Base-by-base conservation (phyloP, 352 stramenopile genomes). In the Globisporangium acanthophoron region DNA sequence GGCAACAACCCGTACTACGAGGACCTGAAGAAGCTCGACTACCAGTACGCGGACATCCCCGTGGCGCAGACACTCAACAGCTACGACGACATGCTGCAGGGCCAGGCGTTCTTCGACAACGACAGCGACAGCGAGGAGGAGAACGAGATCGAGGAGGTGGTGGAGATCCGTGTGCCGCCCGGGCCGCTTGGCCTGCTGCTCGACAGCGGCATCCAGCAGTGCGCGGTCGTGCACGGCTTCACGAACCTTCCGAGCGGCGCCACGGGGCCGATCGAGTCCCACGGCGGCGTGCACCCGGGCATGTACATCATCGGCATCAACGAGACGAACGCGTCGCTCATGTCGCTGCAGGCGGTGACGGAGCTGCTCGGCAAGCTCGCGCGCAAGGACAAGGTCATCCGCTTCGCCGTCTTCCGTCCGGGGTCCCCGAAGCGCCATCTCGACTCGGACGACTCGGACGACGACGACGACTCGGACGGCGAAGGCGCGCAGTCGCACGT, bases 271-370 rank as follows among this genome's bases (percentile, higher is more conserved):
- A 89, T 93, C 52, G 76, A 93, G 52, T 54, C 52, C 3, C 70
- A 82, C 48, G 83, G 83, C 24, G 66, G 80, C 45, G 83, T 93
- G 46, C 69, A 84, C 8, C 73, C 78, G 13, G 83, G 83, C 59
- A 91, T 91, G 80, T 90, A 90, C 67, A 90, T 93, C 58, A 88
- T 93, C 65, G 84, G 80, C 63, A 93, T 93, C 66, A 89, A 93
- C 67, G 83, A 91, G 54, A 86, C 77, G 24, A 90, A 92, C 55
- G 83, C 78, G 59, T 90, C 80, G 43, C 65, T 90, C 55, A 92
- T 92, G 83, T 90, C 83, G 41, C 69, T 92, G 33, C 72, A 76
- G 50, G 65, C 79, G 31, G 80, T 90, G 46, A 88, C 80, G 12
- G 73, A 89, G 57, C 54, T 90, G 29, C 73, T 92, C 12, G 80